Evolutionary conservation across 2,329 filamentous ascomycete species (phyloP), one percentile per base, ranked within the genome.

Genomic region (Botrytis tulipae): DNA sequence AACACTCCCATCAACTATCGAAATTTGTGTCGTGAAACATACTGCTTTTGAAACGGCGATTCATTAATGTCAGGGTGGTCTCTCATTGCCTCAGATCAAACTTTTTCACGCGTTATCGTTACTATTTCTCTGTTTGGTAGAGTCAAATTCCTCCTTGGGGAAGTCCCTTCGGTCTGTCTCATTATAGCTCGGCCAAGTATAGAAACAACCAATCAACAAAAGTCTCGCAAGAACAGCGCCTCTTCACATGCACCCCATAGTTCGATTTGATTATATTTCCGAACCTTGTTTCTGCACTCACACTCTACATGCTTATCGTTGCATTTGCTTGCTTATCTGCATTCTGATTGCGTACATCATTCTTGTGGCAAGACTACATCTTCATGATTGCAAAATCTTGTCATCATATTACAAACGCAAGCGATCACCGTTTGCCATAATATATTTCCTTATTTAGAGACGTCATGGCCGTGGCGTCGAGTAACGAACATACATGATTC

Each of bases 91-190:
- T 25, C 32, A 25, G 6, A 44, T 69, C n/a, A 57, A 25, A 32
- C 66, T 32, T 32, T 42, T 32, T 20, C 20, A 32, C 22, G 3
- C 18, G 14, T 57, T 29, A 16, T 40, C 25, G 20, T 54, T 20
- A 14, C n/a, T 5, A n/a, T 40, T 29, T 32, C 18, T 42, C 6
- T 3, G 22, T 57, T 68, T 32, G n/a, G n/a, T 57, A 9, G 20
- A n/a, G 22, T 57, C 48, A 42, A 42, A 32, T 57, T 2, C 48
- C 29, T 42, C 10, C 51, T 35, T 54, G 12, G 37, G 37, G 14
- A 69, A 69, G 60, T 32, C 18, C 37, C n/a, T 51, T 57, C 66
- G 66, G 66, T 57, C 66, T 48, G 66, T 69, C 66, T 57, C 51
- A 29, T 42, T 42, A 57, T 37, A 20, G 16, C 7, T n/a, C n/a